Base-by-base conservation (phyloP, 2,329 filamentous ascomycete species). In the Penicillium sp. region DNA sequence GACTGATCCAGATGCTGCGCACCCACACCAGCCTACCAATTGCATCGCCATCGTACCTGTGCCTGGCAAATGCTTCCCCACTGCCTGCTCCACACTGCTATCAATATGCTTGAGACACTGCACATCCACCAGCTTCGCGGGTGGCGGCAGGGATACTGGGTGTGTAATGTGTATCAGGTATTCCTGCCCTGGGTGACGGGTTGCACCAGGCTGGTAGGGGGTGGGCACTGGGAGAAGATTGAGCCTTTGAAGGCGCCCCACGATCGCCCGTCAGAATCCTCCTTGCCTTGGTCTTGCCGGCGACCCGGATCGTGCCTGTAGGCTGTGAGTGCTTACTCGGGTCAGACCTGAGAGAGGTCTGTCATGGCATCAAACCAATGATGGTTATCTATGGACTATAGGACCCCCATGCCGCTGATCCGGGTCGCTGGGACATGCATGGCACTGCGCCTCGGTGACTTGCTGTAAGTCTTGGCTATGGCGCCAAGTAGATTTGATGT, bases 91-190 rank as follows among this genome's bases (percentile, higher is more conserved):
- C 52, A 34, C 51, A 54, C n/a, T 22, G 38, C 28, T 15, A 42
- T 57, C 55, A 56, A 59, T 59, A 39, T 62, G 42, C 25, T 56
- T 59, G 59, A 62, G 49, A 61, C 59, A 57, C 11, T 8, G 43
- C 43, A 47, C 25, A 47, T 8, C 43, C 38, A 49, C 48, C 53
- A 37, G 55, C 39, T 45, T 25, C 34, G 14, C 59, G 53, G 56
- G 49, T 59, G 53, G 53, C 49, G 52, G 53, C 59, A 62, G 56
- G 59, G 57, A 31, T 31, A 3, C 31, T 39, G 31, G 31, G 7
- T 31, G 31, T 10, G 31, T 31, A 31, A 10, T 31, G 31, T 10
- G 31, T 31, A 31, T 28, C 25, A 10, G 52, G 56, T 50, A 61
- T 59, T 56, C 59, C 41, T 49, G 31, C 47, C 25, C 49, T 48